Percentiles rank a stretch among this genome's conserved stretches.
Conservation (phyloP, 1,284 basidiomycete species). For the Cystobasidium sp. region DNA sequence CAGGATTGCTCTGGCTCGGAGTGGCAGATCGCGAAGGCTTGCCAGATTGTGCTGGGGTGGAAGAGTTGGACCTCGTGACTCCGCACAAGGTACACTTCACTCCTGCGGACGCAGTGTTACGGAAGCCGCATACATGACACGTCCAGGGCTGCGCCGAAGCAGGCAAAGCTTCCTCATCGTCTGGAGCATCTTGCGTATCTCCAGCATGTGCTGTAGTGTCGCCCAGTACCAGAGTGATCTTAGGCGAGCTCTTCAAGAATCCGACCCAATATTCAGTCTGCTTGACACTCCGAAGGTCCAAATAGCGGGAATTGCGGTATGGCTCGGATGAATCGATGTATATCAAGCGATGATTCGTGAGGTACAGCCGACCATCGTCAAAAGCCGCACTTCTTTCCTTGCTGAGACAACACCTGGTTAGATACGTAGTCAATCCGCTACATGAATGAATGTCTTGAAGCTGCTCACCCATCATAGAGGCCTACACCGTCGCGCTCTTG, state of each 20-base stretch:
- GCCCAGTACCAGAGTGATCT: conserved; percentile 76
- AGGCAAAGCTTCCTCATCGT: conserved; percentile 56
- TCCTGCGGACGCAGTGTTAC: conserved; percentile 65
- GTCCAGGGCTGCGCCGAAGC: conserved; percentile 64
- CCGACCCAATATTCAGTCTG: conserved; percentile 91
- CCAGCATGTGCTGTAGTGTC: background rate
- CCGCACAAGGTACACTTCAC: conserved; percentile 74
- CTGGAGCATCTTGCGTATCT: conserved; percentile 19
- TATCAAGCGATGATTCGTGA: conserved; percentile 84
- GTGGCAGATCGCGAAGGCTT: conserved; percentile 17
- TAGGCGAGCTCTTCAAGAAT: conserved; percentile 85
- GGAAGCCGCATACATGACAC: conserved; percentile 81
- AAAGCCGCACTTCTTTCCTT: conserved; percentile 76
- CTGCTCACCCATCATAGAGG: conserved; percentile 81
- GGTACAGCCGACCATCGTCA: conserved; percentile 71
- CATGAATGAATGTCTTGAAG: conserved; percentile 40
- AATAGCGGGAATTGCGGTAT: conserved; percentile 59
- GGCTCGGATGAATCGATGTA: conserved; percentile 70
- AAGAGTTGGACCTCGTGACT: conserved; percentile 54
- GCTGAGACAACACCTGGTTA: conserved; percentile 59
- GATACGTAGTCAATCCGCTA: background rate
- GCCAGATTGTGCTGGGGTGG: conserved; percentile 53
- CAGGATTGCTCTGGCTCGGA: conserved; percentile 18
- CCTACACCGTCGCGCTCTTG: conserved; percentile 77
- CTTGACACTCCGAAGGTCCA: conserved; percentile 66